Conservation (phyloP, 805 yeast genomes). For the Candida insectalens region DNA sequence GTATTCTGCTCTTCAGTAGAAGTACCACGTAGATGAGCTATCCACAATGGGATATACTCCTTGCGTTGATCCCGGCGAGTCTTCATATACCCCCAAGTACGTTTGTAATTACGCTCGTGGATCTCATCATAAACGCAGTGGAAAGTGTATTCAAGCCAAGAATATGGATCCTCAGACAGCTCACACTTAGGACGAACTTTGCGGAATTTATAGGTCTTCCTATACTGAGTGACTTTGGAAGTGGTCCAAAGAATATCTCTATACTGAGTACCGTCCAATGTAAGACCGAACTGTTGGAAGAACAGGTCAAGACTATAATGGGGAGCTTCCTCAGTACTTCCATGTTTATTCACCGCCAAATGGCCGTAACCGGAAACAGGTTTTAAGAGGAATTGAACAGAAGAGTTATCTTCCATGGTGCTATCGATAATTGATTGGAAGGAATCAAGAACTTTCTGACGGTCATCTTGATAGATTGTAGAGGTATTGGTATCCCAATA, state of each 20-base stretch:
- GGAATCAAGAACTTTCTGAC: slow-evolving; percentile 24
- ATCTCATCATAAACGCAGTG: slow-evolving; percentile 68
- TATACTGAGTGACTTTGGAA: slow-evolving; percentile 70
- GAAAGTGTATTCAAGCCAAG: slow-evolving; percentile 80
- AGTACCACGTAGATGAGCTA: slow-evolving; percentile 33
- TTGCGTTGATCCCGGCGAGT: slow-evolving; percentile 65
- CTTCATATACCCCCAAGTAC: slow-evolving; percentile 84
- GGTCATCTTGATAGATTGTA: slow-evolving; percentile 39
- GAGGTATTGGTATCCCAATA: slow-evolving; percentile 65
- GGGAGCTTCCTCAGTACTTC: slow-evolving; percentile 58
- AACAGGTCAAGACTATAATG: slow-evolving; percentile 66
- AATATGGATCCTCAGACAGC: slow-evolving; percentile 52
- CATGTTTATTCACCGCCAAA: slow-evolving; percentile 68
- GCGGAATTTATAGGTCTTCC: slow-evolving; percentile 67
- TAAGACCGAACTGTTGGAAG: slow-evolving; percentile 85
- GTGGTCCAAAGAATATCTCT: slow-evolving; percentile 72
- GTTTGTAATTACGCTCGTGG: slow-evolving; percentile 66
- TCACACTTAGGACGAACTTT: slow-evolving; percentile 54
- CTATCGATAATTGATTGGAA: slow-evolving; percentile 36
- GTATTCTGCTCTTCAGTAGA: slow-evolving; percentile 22
- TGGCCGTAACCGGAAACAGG: slow-evolving; percentile 90
- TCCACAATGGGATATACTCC: slow-evolving; percentile 61
- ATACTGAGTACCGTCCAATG: slow-evolving; percentile 78
- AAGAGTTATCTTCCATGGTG: slow-evolving; percentile 12
- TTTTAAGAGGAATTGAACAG: slow-evolving; percentile 51